Evolutionary conservation across 2,329 filamentous ascomycete species (phyloP).

Genomic region (Coniochaeta sp.): DNA sequence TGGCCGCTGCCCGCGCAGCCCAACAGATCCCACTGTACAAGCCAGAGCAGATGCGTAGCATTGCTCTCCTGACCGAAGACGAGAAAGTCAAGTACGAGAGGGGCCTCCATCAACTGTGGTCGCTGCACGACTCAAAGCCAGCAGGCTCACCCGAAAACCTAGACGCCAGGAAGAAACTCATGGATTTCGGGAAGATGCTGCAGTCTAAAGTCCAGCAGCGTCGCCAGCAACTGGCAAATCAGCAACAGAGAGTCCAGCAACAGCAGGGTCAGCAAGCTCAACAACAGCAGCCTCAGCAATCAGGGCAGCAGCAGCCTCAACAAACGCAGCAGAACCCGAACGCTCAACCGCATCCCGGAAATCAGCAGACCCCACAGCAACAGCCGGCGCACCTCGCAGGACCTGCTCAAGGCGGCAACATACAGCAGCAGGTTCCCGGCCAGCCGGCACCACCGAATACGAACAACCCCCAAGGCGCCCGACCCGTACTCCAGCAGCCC

Average conservation of each 20-base stretch:
- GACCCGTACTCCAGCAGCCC: background rate
- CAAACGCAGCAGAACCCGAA: background rate
- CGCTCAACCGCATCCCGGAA: background rate
- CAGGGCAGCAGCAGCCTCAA: slow-evolving; percentile 2
- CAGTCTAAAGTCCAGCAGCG: slow-evolving; percentile 38
- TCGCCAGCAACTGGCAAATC: slow-evolving; percentile 21
- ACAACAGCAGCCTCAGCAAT: slow-evolving; percentile 4
- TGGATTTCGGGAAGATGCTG: slow-evolving; percentile 53
- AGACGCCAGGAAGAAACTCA: slow-evolving; percentile 48
- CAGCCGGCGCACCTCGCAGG: background rate
- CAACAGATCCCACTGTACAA: slow-evolving; percentile 33
- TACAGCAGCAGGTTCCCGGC: background rate
- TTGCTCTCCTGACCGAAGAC: slow-evolving; percentile 41
- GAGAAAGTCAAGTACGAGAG: slow-evolving; percentile 53
- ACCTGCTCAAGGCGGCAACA: slow-evolving; percentile 2
- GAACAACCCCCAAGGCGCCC: background rate
- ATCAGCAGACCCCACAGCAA: background rate
- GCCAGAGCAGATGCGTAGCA: slow-evolving; percentile 42
- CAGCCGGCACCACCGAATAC: background rate
- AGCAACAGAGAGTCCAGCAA: slow-evolving; percentile 16
- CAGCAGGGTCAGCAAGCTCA: slow-evolving; percentile 12
- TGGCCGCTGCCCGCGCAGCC: slow-evolving; percentile 7
- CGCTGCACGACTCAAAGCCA: slow-evolving; percentile 37
- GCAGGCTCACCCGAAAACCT: slow-evolving; percentile 40
- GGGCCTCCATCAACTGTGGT: slow-evolving; percentile 47